Base-by-base conservation (phyloP, 129 eudicot genomes). In the Cynara cardunculus region DNA sequence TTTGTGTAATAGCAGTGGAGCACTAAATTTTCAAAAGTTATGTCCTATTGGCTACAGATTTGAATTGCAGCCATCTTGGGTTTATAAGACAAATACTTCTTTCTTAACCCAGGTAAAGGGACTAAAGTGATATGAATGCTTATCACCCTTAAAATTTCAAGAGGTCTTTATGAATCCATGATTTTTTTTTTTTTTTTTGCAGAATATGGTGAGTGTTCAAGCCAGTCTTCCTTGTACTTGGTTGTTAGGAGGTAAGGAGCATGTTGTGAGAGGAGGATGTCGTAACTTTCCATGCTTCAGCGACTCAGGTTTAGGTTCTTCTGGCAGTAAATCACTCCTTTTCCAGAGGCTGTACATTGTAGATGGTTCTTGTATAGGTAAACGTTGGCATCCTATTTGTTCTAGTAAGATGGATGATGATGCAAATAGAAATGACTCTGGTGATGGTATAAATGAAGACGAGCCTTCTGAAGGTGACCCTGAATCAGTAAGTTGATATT, bases 161-260 rank as follows among this genome's bases (percentile, higher is more conserved):
- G n/a, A n/a, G n/a, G n/a, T n/a, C n/a, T n/a, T n/a, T n/a, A n/a
- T n/a, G n/a, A n/a, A n/a, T 66, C 49, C 46, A 56, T 69, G 65
- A 65, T 7, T 16, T 25, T 72, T 7, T 34, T 61, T 22, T 5
- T 76, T 72, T 76, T 69, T n/a, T n/a, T n/a, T n/a, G n/a, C 85
- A 77, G 90, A 78, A 81, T 78, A 89, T 89, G 93, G 89, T 80
- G 61, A 87, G 90, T 81, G 86, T 90, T 72, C 90, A 90, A 32
- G 89, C 86, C 26, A 87, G 90, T 71, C 84, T 82, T 70, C 90
- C 90, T 82, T 84, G 92, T 74, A 83, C 86, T 22, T 82, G 96
- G 91, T 81, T 84, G 24, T 82, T 80, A 67, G 85, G 89, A 44
- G 87, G 79, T 85, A 85, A 59, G 14, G 85, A 87, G 46, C 83